Conservation (phyloP, 208 protist species). For the Trypanosoma grayi region DNA sequence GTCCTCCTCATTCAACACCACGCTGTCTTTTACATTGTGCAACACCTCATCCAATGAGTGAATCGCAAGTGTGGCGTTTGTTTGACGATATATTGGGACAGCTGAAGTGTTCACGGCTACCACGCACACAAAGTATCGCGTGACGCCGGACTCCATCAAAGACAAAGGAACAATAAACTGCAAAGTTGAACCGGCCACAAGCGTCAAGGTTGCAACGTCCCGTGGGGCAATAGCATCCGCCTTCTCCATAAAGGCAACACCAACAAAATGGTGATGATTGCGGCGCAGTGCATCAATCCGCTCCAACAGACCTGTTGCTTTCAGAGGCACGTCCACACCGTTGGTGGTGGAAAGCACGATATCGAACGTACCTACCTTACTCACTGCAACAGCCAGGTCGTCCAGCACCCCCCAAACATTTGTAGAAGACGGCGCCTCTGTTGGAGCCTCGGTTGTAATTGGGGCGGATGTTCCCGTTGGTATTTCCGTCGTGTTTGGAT, state of each 20-base stretch:
- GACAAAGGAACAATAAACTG: constrained; percentile 25
- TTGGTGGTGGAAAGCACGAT: constrained; percentile 39
- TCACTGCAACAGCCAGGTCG: constrained; percentile 20
- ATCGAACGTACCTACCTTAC: constrained; percentile 23
- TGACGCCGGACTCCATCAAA: constrained; percentile 11
- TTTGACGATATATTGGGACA: constrained; percentile 9
- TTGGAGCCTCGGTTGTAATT: constrained; percentile 17
- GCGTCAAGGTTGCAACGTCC: constrained; percentile 9
- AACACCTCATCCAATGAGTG: constrained; percentile 31
- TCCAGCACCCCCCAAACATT: constrained; percentile 25
- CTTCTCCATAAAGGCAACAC: constrained; percentile 5
- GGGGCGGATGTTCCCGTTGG: constrained; percentile 4
- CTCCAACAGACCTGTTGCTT: constrained; percentile 14
- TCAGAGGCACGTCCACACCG: constrained; percentile 19
- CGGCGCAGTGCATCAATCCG: constrained; percentile 20
- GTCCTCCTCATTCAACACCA: constrained; percentile 23
- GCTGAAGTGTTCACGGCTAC: background rate
- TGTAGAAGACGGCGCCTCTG: background rate
- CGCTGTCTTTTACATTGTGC: constrained; percentile 11
- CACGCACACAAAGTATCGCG: constrained; percentile 13
- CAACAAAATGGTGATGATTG: constrained; percentile 5
- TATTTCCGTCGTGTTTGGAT: constrained; percentile 8
- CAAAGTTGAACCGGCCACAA: background rate
- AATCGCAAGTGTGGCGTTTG: constrained; percentile 25
- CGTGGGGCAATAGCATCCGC: background rate